Conservation (phyloP, 2,329 filamentous ascomycete species). For the Fusarium duplospermum region DNA sequence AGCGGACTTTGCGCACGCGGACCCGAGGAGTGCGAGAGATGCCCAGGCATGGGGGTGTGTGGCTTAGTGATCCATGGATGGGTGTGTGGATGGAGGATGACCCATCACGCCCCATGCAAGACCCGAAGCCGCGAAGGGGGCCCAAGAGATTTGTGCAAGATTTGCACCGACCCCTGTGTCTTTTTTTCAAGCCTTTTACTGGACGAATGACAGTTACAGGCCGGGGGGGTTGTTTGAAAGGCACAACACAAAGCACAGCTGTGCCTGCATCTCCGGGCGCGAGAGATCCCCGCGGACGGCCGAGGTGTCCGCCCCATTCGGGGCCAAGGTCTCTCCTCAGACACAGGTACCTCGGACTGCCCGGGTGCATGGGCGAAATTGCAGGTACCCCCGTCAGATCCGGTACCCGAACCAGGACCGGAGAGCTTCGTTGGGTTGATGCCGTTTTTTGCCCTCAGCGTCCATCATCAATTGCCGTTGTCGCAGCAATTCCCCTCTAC, state of each 20-base stretch:
- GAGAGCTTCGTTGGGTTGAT: slow-evolving; percentile 18
- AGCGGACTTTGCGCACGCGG: slow-evolving; percentile 50
- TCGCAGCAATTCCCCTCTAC: slow-evolving; percentile 13
- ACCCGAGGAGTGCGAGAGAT: slow-evolving; percentile 46
- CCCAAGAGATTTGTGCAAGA: slow-evolving; percentile 8
- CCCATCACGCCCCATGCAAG: slow-evolving; percentile 13
- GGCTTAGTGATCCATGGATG: slow-evolving; percentile 31
- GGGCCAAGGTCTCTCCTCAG: slow-evolving; percentile 29
- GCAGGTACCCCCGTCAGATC: slow-evolving; percentile 24
- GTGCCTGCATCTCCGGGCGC: slow-evolving; percentile 1
- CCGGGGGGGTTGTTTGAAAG: not conserved
- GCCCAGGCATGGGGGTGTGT: slow-evolving; percentile 27
- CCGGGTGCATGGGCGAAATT: not conserved
- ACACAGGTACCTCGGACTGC: slow-evolving; percentile 33
- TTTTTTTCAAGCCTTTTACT: slow-evolving; percentile 13
- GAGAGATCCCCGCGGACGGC: slow-evolving; percentile 24
- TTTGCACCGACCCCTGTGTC: slow-evolving; percentile 23
- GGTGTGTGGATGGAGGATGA: slow-evolving; percentile 16
- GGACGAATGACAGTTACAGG: not conserved
- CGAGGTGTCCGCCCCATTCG: slow-evolving; percentile 15
- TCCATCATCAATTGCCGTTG: not conserved
- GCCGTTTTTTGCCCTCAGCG: not conserved
- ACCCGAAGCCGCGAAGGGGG: slow-evolving; percentile 36
- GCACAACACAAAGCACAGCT: not conserved
- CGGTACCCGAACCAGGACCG: slow-evolving; percentile 25